Conservation (phyloP, 768 basidiomycete genomes). For the Kwoniella pini region DNA sequence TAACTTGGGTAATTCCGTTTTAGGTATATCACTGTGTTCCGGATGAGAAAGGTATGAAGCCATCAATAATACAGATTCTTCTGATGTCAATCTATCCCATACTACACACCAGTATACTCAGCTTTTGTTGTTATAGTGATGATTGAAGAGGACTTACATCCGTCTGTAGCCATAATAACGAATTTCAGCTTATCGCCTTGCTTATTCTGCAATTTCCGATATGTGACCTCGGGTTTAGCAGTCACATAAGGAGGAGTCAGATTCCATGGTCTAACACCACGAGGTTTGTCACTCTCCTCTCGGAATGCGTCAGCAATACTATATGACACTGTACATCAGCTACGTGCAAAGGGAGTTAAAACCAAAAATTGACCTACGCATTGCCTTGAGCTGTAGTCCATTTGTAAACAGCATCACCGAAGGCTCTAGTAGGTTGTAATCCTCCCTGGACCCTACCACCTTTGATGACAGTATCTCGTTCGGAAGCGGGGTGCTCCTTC, state of each 20-base stretch:
- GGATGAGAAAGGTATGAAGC: slow-evolving; percentile 46
- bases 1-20: slow-evolving; percentile 29
- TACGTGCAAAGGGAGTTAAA: no score
- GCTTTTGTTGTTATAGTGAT: no score
- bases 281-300: slow-evolving; percentile 23
- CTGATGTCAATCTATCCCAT: slow-evolving; percentile 53
- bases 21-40: slow-evolving; percentile 39
- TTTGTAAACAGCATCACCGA: slow-evolving; percentile 54
- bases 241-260: slow-evolving; percentile 53
- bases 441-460: slow-evolving; percentile 50
- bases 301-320: slow-evolving; percentile 31
- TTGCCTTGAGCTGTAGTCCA: slow-evolving; percentile 44
- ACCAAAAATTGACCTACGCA: slow-evolving; percentile 37
- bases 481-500: slow-evolving; percentile 47
- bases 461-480: slow-evolving; percentile 46
- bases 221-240: slow-evolving; percentile 49
- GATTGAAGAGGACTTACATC: slow-evolving; percentile 36
- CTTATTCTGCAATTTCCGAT: slow-evolving; percentile 34
- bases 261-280: slow-evolving; percentile 26
- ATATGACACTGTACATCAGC: no score
- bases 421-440: slow-evolving; percentile 52
- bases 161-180: slow-evolving; percentile 53
- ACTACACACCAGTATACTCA: slow-evolving; percentile 25
- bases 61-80: slow-evolving; percentile 50
- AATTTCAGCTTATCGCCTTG: slow-evolving; percentile 48